A percentile compares a stretch with the other conserved stretches of the same genome.
Evolutionary conservation across 2,329 filamentous ascomycete genomes (phyloP).

Genomic region (Ophiognomonia clavigignenti-juglandacearum): DNA sequence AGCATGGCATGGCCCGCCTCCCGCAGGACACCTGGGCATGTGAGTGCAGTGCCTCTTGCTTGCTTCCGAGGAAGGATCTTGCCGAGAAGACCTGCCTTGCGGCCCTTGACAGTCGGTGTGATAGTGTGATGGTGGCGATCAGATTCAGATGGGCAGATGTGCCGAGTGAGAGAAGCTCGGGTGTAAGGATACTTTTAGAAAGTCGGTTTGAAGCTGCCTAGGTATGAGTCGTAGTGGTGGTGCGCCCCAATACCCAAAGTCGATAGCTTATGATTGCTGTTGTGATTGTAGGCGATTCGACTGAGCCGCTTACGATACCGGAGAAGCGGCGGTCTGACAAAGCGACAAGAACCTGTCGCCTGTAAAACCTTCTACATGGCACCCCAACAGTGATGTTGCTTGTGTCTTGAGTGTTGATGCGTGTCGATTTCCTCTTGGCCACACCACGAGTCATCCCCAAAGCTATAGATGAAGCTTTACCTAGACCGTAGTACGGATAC

Average conservation of each 20-base stretch:
- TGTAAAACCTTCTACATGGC: not conserved
- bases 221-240: not conserved
- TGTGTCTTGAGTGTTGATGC: not conserved
- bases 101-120: slow-evolving; percentile 16
- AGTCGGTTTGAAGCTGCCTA: too few relatives aligned
- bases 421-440: too few relatives aligned
- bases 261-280: too few relatives aligned
- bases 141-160: slow-evolving; percentile 1
- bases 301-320: too few relatives aligned
- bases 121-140: slow-evolving; percentile 12
- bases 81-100: too few relatives aligned
- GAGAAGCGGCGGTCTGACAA: not conserved
- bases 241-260: too few relatives aligned
- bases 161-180: not conserved
- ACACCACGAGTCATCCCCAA: slow-evolving; percentile 6
- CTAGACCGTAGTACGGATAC: not conserved
- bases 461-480: not conserved
- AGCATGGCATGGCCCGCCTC: slow-evolving; percentile 5
- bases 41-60: slow-evolving; percentile 4
- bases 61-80: slow-evolving; percentile 9
- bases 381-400: too few relatives aligned
- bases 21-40: not conserved
- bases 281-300: too few relatives aligned
- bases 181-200: too few relatives aligned
- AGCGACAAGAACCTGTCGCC: not conserved